Evolutionary conservation across 257 asterid genomes (phyloP), one percentile per base, ranked within the genome.

Genomic region (Dorcoceras hygrometricum): DNA sequence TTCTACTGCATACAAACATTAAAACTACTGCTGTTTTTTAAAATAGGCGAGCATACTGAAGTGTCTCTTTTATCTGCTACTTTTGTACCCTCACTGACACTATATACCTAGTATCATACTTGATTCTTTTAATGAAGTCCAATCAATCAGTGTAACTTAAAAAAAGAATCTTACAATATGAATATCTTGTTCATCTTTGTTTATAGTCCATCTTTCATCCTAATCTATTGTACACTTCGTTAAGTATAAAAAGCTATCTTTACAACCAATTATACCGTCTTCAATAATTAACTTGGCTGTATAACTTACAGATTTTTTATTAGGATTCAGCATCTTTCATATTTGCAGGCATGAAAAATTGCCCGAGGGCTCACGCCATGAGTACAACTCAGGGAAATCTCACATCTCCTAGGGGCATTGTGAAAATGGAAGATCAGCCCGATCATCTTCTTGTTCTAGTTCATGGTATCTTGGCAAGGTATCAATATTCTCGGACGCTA

Each of bases 401-500:
- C 68, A 69, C 82, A 24, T 81, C 82, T 48, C 78, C 81, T 18
- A 71, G 68, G 76, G 76, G 73, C 62, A 71, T 71, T 55, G 72
- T 63, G 22, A 73, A 39, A 29, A 24, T 39, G 66, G 87, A 84
- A 59, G 86, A 83, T 67, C 81, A 88, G 74, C 96, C 96, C 0
- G 89, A 87, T 63, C 98, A 92, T 86, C 98, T 92, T 78, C 88
- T 89, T 71, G 96, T 92, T 80, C 98, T 92, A 71, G 97, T 92
- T 77, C 98, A 92, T 70, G 98, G 97, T 70, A 89, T 92, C 75
- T 63, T 92, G 82, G 98, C 91, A 36, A 84, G 97, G 97, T 90
- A 76, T 63, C 23, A 5, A 16, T 48, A 16, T 57, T 64, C 53
- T 62, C 68, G 22, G 51, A 32, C 59, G 6, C 29, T 23, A 61